A percentile compares a stretch with the other conserved stretches of the same genome.
Evolutionary conservation across 2,329 filamentous ascomycete species (phyloP).

Genomic region (Trichoderma brevicompactum): DNA sequence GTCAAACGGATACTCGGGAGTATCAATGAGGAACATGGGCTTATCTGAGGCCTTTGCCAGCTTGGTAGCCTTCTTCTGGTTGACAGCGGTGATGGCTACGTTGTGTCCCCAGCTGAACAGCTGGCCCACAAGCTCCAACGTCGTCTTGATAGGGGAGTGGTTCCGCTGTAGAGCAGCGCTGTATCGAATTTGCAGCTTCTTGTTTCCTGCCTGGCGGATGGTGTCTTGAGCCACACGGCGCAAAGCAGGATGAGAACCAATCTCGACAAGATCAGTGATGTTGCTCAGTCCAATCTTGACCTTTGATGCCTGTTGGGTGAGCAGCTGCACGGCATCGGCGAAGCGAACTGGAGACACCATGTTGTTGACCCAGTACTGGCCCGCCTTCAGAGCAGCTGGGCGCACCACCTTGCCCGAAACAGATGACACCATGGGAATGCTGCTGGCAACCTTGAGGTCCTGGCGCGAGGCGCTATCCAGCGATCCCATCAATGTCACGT

Average conservation of each 20-base stretch:
- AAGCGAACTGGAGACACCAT: conserved; percentile 25
- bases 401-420: conserved; percentile 8
- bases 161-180: not conserved
- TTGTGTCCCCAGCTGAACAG: conserved; percentile 15
- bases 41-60: not conserved
- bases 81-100: conserved; percentile 5
- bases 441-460: not conserved
- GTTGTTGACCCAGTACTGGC: conserved; percentile 28
- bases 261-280: conserved; percentile 18
- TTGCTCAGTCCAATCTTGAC: conserved; percentile 2
- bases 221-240: conserved; percentile 8
- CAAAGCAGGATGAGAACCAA: conserved; percentile 22
- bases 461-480: not conserved
- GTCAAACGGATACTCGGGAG: conserved; percentile 33
- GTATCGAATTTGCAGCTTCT: conserved; percentile 6
- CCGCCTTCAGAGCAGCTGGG: not conserved
- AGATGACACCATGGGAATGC: conserved; percentile 23
- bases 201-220: not conserved
- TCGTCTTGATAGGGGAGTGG: not conserved
- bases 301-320: conserved; percentile 5
- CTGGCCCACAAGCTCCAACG: conserved; percentile 10
- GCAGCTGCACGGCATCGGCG: not conserved
- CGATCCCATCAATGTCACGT: conserved; percentile 39
- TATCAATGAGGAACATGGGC: conserved; percentile 16
- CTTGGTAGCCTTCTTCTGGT: not conserved